These are phyloP conservation scores for Mycosphaerella sp. DNA, from an alignment of 2,329 filamentous ascomycete genomes.

Conservation along the genomic window DNA sequence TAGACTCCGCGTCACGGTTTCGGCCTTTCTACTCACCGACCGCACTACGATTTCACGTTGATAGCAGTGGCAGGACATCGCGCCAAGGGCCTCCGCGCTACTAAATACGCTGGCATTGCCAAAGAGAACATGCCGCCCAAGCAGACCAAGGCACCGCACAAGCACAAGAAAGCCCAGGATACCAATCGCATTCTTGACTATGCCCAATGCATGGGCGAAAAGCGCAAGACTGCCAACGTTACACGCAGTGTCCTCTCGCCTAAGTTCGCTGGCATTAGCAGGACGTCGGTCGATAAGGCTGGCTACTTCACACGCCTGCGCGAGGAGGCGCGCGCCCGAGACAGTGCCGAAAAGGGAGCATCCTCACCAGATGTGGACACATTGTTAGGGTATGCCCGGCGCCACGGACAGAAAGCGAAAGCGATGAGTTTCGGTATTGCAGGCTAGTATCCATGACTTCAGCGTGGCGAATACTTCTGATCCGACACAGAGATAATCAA, in stretches of 20 bases:
- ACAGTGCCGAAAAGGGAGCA: conserved; percentile 11
- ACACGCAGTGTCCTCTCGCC: conserved; percentile 8
- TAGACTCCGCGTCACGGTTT: neutral
- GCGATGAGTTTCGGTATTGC: conserved; percentile 1
- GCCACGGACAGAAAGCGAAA: neutral
- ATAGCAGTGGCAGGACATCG: neutral
- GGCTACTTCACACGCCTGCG: conserved; percentile 10
- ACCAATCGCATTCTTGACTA: conserved; percentile 19
- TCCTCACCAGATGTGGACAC: neutral
- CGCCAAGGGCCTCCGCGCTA: neutral
- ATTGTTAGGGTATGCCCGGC: neutral
- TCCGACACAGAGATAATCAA: conserved; percentile 3
- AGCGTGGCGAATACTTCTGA: conserved; percentile 1
- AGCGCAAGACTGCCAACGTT: neutral
- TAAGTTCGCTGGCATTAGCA: conserved; percentile 10
- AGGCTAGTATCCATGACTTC: conserved; percentile 2
- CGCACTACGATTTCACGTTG: neutral
- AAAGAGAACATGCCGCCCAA: conserved; percentile 16
- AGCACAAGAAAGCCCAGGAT: conserved; percentile 12
- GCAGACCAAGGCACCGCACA: conserved; percentile 6
- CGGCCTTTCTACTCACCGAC: neutral
- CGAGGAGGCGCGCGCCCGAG: conserved; percentile 1
- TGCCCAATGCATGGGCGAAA: neutral
- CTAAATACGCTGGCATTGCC: neutral
- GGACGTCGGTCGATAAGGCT: conserved; percentile 2